Base-by-base conservation (phyloP, 768 basidiomycete genomes). In the Mycena vulgaris region DNA sequence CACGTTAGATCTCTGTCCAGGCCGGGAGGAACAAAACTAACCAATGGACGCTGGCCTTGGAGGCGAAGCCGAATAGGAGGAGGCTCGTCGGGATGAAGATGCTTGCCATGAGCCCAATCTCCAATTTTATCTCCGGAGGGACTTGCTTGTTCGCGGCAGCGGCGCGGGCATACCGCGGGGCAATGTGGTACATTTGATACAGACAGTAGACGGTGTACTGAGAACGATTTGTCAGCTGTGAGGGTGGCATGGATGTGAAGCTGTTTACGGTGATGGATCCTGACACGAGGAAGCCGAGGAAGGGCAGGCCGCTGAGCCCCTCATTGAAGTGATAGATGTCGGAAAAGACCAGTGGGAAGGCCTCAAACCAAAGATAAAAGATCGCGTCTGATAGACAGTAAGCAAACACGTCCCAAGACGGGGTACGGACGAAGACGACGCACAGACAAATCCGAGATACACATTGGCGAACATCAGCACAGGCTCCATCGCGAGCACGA, bases 61-160 rank as follows among this genome's bases (percentile, higher is more conserved):
- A 75, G 14, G 80, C 75, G 73, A 78, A 80, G 30, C 81, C 79
- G 71, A 82, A 82, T 69, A 78, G 76, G 67, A 83, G 76, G 60
- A 83, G 72, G 35, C 74, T 78, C 27, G 78, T 75, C 0, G 81
- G 81, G 23, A 83, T 75, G 66, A 80, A 72, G 30, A 80, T 33
- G n/a, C 75, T 75, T 21, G 77, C 80, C 27, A 82, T 48, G 27
- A 83, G 75, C 2, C 80, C 81, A 37, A 79, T 60, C 35, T 79
- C 79, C 59, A 83, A 74, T 19, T 75, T 76, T 21, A 76, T 74
- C 67, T 82, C 80, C 5, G 80, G 79, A 7, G 71, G 51, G 23
- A 70, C 51, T 27, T 40, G 19, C 31, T 47, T 63, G 33, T 58
- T 58, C 25, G 56, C 60, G 23, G 68, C 70, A 5, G 55, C 72